A percentile compares a stretch with the other conserved stretches of the same genome.
phyloP scores from a whole-genome alignment of 768 basidiomycete species.

The Suillus occidentalis region DNA sequence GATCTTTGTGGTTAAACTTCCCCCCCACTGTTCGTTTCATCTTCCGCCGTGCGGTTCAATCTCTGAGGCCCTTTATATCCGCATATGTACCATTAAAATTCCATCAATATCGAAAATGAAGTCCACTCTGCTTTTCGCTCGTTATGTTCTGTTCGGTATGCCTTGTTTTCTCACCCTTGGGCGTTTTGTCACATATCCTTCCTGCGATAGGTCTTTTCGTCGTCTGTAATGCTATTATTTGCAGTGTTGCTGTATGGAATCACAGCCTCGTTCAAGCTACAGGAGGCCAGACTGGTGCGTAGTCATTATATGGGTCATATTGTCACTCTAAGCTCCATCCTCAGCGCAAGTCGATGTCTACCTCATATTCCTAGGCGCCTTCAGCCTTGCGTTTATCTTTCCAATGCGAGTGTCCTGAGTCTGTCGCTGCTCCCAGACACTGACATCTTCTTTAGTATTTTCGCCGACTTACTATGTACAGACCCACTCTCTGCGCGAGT shows the following conservation, averaged over 20 bases:
- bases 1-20: constrained; percentile 23
- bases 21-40: neutral
- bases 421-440: neutral
- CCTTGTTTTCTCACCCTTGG: neutral
- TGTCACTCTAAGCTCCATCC: constrained; percentile 12
- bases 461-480: constrained; percentile 55
- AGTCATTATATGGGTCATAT: constrained; percentile 1
- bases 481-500: constrained; percentile 57
- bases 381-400: constrained; percentile 58
- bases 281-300: constrained; percentile 40
- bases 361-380: constrained; percentile 57
- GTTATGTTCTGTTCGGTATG: constrained; percentile 63
- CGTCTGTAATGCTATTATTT: constrained; percentile 63
- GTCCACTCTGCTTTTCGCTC: constrained; percentile 47
- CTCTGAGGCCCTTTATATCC: constrained; percentile 22
- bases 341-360: constrained; percentile 55
- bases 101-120: constrained; percentile 36
- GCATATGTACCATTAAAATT: constrained; percentile 28
- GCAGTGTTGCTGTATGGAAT: constrained; percentile 72
- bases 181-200: neutral
- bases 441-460: constrained; percentile 39
- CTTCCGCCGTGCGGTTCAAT: constrained; percentile 35
- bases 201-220: constrained; percentile 51
- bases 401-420: constrained; percentile 45
- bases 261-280: constrained; percentile 44